Evolutionary conservation across 2,329 filamentous ascomycete genomes (phyloP), one percentile per base, ranked within the genome.

Genomic region (Phialophora macrospora): DNA sequence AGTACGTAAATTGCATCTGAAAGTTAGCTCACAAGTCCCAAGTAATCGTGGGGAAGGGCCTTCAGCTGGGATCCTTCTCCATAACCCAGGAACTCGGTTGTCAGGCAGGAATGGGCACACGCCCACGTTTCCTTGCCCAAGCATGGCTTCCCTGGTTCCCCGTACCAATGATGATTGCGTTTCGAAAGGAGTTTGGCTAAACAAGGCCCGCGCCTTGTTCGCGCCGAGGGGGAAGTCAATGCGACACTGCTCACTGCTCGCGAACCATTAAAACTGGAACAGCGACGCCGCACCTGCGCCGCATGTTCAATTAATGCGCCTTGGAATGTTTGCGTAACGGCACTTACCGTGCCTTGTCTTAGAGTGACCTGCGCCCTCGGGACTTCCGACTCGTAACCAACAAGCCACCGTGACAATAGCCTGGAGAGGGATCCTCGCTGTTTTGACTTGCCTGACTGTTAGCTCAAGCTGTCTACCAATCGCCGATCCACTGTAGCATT

Each of bases 181-280:
- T 30, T 48, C 41, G n/a, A 4, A 44, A 41, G 20, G 51, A 44
- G 17, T 28, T 55, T 30, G 32, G 44, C 32, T 49, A 60, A 60
- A 54, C 28, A 54, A 54, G 58, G 58, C 58, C 48, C 58, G 58
- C 48, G 58, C 58, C 58, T 32, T 60, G 2, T n/a, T 44, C 38
- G 38, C 38, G 14, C 17, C 38, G 14, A 41, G 30, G 1, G 30
- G 30, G 30, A 7, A 20, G 14, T 44, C 38, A n/a, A 1, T 30
- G 30, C 30, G 30, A 30, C 30, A 12, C 32, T 34, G 9, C 32
- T 34, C 6, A 32, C 38, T 44, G 38, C 38, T n/a, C 17, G 1
- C 17, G 38, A 44, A n/a, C 32, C 32, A 34, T n/a, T n/a, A 17
- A 44, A 44, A 44, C 38, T 44, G 38, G 38, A 44, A n/a, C 38